Evolutionary conservation across 2,329 filamentous ascomycete genomes (phyloP), one percentile per base, ranked within the genome.

Genomic region (Teratosphaeriaceae sp.): DNA sequence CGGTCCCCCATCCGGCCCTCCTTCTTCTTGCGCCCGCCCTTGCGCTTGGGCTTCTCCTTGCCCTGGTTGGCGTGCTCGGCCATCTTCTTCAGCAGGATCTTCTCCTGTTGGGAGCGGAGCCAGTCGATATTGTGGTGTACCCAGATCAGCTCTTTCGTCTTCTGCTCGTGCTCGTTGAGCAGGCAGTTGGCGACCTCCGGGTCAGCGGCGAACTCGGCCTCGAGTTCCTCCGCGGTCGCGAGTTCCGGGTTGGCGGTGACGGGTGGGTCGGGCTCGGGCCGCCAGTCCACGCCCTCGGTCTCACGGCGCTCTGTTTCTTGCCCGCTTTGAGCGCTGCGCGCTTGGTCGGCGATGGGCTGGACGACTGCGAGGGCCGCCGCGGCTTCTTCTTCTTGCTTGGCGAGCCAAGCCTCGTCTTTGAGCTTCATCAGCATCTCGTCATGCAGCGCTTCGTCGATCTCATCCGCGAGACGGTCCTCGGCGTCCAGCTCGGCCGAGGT

Each of bases 101-200:
- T 94, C 47, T 85, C 80, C 59, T 96, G 88, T 59, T 94, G 84
- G 38, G 81, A 78, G 7, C 90, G 85, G 29, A 98, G 73, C 78
- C 89, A 98, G 53, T 94, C 88, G 61, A 92, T 88, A 65, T 98
- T 97, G 60, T 89, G 82, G 46, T 90, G 89, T 33, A 94, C 81
- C 92, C 92, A 98, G 40, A 97, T 85, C 46, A 81, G 80, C 63
- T 96, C 89, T 63, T 96, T 97, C 59, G 88, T 79, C 24, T 77
- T 77, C 2, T 82, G 78, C 66, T 97, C 89, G 2, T 79, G 77
- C 1, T 82, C 76, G 0, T 75, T 77, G 4, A 97, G 73, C 26
- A 88, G 66, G 58, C 89, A 95, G 55, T 85, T 85, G 46, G 76
- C 70, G 4, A 98, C 88, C 63, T 98, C 92, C 0, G 82, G 84